Evolutionary conservation across 2,329 filamentous ascomycete genomes (phyloP).

Genomic region (Amauroascus niger): DNA sequence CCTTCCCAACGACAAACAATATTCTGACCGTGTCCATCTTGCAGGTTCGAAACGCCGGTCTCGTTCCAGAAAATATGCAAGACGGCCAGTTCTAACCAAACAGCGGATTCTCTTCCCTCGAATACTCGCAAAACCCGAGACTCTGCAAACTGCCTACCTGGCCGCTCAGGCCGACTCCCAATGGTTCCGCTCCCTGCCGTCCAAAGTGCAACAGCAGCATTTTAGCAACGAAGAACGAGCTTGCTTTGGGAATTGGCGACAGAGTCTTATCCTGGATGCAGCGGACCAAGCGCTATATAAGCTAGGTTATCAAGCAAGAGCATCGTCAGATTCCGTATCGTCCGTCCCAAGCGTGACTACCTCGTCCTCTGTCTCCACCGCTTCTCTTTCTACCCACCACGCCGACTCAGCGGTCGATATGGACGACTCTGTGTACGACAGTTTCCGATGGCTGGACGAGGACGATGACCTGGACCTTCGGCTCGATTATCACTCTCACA

Average conservation of each 20-base stretch:
- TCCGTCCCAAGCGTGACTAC: conserved; percentile 6
- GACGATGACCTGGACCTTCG: conserved; percentile 56
- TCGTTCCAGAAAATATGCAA: conserved; percentile 1
- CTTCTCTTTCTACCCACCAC: conserved; percentile 20
- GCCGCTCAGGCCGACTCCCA: conserved; percentile 49
- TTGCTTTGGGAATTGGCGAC: conserved; percentile 43
- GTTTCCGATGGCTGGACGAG: conserved; percentile 64
- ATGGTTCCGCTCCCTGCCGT: conserved; percentile 61
- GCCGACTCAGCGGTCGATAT: conserved; percentile 32
- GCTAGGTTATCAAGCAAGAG: conserved; percentile 32
- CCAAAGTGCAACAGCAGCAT: conserved; percentile 61
- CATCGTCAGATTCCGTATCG: conserved; percentile 24
- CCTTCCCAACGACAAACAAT: neutral
- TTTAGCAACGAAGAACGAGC: conserved; percentile 64
- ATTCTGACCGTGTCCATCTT: conserved; percentile 1
- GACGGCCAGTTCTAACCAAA: conserved; percentile 4
- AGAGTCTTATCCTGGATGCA: conserved; percentile 47
- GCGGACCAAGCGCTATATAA: conserved; percentile 50
- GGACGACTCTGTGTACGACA: conserved; percentile 53
- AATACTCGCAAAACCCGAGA: conserved; percentile 4
- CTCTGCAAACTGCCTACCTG: conserved; percentile 23
- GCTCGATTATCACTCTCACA: conserved; percentile 59
- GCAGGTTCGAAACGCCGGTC: conserved; percentile 7
- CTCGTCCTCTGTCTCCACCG: conserved; percentile 19
- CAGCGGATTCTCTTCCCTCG: conserved; percentile 9